These are phyloP conservation scores for Cinnamomum chago DNA, from an alignment of 164 flowering plant species.

Conservation along the genomic window DNA sequence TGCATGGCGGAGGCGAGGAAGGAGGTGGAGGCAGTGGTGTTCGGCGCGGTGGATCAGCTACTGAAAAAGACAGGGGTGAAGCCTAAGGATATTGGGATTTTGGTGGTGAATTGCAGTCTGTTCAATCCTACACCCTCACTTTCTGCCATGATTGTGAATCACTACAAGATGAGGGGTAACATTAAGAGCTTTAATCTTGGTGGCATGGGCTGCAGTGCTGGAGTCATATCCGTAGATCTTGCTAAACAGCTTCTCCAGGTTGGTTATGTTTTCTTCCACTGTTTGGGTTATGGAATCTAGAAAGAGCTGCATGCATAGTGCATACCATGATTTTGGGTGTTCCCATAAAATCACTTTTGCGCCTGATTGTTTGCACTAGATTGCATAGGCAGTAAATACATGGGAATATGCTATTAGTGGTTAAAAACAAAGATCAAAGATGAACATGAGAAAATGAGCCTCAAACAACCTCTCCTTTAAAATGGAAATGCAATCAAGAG, in stretches of 20 bases:
- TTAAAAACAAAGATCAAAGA: too few relatives aligned
- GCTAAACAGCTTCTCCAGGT: constrained; percentile 39
- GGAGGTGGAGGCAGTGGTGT: constrained; percentile 51
- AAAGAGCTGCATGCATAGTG: constrained; percentile 12
- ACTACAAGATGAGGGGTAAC: constrained; percentile 43
- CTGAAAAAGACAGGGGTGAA: constrained; percentile 41
- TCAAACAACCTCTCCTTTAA: too few relatives aligned
- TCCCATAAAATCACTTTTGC: too few relatives aligned
- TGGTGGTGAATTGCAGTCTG: constrained; percentile 61
- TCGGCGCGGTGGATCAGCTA: constrained; percentile 52
- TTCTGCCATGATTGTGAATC: constrained; percentile 54
- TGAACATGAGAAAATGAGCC: too few relatives aligned
- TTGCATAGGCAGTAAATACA: too few relatives aligned
- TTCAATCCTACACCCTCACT: constrained; percentile 69
- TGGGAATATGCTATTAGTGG: too few relatives aligned
- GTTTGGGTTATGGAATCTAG: not conserved
- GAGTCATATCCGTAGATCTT: constrained; percentile 44
- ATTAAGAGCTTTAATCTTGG: constrained; percentile 54
- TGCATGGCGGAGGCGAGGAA: constrained; percentile 33
- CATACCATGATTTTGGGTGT: constrained; percentile 33
- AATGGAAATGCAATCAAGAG: too few relatives aligned
- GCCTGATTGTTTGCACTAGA: too few relatives aligned
- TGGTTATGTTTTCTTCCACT: not conserved
- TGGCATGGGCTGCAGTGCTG: constrained; percentile 87
- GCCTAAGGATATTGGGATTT: constrained; percentile 45